phyloP scores from a whole-genome alignment of 805 yeast genomes.

The Wickerhamiella vanderwaltii region DNA sequence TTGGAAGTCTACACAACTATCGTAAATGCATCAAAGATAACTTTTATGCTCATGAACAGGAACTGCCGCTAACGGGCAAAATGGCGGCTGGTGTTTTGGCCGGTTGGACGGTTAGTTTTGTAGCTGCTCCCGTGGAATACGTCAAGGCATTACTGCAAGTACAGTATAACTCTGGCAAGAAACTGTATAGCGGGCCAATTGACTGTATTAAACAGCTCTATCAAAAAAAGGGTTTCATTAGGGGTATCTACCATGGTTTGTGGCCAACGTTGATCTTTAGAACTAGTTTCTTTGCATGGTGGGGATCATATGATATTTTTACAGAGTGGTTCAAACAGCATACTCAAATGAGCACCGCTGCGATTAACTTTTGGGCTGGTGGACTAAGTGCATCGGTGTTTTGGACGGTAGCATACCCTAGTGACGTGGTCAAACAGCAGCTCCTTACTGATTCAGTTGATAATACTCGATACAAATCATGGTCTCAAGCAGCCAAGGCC shows the following conservation, averaged over 20 bases:
- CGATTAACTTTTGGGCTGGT: slow-evolving; percentile 84
- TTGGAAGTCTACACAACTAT: slow-evolving; percentile 75
- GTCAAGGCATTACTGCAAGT: slow-evolving; percentile 82
- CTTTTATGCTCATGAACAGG: slow-evolving; percentile 45
- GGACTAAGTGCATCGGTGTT: slow-evolving; percentile 70
- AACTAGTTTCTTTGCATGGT: slow-evolving; percentile 78
- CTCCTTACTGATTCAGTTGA: slow-evolving; percentile 68
- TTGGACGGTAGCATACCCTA: slow-evolving; percentile 83
- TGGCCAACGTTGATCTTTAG: slow-evolving; percentile 80
- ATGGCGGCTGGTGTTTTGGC: slow-evolving; percentile 63
- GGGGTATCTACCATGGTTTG: slow-evolving; percentile 70
- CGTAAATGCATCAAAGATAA: slow-evolving; percentile 52
- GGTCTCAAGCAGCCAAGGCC: slow-evolving; percentile 57
- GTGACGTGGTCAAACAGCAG: slow-evolving; percentile 78
- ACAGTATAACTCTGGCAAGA: slow-evolving; percentile 68
- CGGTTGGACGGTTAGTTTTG: slow-evolving; percentile 85
- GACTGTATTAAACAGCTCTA: slow-evolving; percentile 41
- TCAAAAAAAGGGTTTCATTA: slow-evolving; percentile 41
- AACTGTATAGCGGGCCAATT: slow-evolving; percentile 62
- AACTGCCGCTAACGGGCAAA: slow-evolving; percentile 64
- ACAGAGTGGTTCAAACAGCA: slow-evolving; percentile 54
- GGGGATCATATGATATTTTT: slow-evolving; percentile 83
- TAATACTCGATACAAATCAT: slow-evolving; percentile 57
- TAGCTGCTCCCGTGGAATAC: slow-evolving; percentile 91
- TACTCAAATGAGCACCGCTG: slow-evolving; percentile 52